phyloP scores from a whole-genome alignment of 768 basidiomycete species.

The Galerina sulciceps region DNA sequence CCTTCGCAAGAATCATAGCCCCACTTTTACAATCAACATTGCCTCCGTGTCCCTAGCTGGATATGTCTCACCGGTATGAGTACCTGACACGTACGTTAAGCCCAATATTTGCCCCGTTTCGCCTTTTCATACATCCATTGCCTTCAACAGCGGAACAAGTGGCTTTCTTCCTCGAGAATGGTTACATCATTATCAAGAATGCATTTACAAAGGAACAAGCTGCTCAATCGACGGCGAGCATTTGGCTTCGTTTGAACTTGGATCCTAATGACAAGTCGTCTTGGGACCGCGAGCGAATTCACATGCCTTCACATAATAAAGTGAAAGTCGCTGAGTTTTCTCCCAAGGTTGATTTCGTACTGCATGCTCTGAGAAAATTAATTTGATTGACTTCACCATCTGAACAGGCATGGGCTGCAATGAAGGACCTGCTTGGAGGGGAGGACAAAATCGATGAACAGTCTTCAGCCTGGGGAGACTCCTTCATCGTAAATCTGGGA shows the following conservation, averaged over 20 bases:
- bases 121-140: not conserved
- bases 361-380: not conserved
- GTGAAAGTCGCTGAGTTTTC: slow-evolving; percentile 52
- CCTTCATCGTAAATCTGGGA: slow-evolving; percentile 68
- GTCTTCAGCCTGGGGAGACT: slow-evolving; percentile 57
- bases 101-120: not conserved
- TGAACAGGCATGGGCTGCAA: slow-evolving; percentile 59
- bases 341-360: slow-evolving; percentile 41
- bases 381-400: slow-evolving; percentile 34
- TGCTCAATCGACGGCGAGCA: slow-evolving; percentile 48
- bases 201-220: slow-evolving; percentile 59
- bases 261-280: slow-evolving; percentile 58
- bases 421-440: slow-evolving; percentile 62
- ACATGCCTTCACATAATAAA: slow-evolving; percentile 58
- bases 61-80: slow-evolving; percentile 37
- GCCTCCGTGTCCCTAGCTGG: not conserved
- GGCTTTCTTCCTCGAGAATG: slow-evolving; percentile 57
- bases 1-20: no score
- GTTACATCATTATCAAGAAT: slow-evolving; percentile 54
- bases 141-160: slow-evolving; percentile 46
- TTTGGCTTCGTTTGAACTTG: slow-evolving; percentile 57
- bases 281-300: slow-evolving; percentile 56
- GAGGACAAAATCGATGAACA: slow-evolving; percentile 58
- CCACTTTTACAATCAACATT: no score
- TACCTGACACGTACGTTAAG: slow-evolving; percentile 38